These are phyloP conservation scores for Stygiomarasmius scandens DNA, from an alignment of 1,284 basidiomycete species.

Conservation along the genomic window DNA sequence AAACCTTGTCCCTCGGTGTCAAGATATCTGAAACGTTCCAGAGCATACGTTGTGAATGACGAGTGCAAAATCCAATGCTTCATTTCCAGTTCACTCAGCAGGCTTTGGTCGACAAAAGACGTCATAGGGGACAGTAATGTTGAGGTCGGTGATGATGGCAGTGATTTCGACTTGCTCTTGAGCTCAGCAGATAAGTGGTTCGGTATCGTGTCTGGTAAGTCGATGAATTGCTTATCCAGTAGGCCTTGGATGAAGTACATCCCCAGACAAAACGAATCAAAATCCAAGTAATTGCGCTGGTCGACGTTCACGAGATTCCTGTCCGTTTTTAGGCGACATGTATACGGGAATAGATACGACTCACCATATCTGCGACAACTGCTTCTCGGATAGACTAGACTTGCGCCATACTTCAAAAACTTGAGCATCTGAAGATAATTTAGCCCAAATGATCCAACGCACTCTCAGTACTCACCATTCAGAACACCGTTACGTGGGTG, in stretches of 20 bases:
- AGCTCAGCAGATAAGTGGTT: not conserved
- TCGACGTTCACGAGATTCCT: conserved; percentile 15
- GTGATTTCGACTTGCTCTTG: not conserved
- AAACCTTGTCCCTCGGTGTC: conserved; percentile 52
- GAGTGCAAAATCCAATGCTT: conserved; percentile 10
- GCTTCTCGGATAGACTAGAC: conserved; percentile 7
- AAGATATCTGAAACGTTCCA: conserved; percentile 49
- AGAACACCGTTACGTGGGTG: conserved; percentile 49
- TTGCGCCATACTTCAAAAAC: conserved; percentile 14
- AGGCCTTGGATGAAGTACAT: conserved; percentile 15
- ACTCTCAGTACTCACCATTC: conserved; percentile 28
- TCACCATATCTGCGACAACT: conserved; percentile 12
- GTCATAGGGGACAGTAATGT: not conserved
- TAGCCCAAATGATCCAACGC: not conserved
- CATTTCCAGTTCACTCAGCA: not conserved
- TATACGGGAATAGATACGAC: not conserved
- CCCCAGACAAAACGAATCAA: conserved; percentile 12
- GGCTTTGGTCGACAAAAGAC: not conserved
- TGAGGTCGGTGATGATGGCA: not conserved
- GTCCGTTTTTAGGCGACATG: not conserved
- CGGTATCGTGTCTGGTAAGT: conserved; percentile 6
- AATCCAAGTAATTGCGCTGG: conserved; percentile 1
- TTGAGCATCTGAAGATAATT: conserved; percentile 1
- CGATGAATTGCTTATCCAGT: conserved; percentile 8
- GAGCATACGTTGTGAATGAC: conserved; percentile 4